Percentiles rank a stretch among this genome's conserved stretches.
Conservation (phyloP, 345 rosid species). For the Fremontodendron californicum region DNA sequence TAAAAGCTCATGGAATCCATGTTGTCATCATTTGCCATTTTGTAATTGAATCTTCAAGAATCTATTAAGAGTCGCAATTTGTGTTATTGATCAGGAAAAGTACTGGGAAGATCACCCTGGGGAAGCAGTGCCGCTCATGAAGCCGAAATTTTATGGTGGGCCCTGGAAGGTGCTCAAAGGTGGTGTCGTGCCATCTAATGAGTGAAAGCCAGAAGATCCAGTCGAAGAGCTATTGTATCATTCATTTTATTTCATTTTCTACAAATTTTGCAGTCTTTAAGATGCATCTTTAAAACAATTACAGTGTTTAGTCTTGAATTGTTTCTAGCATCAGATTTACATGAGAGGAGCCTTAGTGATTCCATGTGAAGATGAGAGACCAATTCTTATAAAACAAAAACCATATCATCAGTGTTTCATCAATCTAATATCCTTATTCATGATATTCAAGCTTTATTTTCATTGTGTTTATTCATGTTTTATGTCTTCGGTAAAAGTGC, state of each 20-base stretch:
- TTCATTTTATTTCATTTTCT: not conserved
- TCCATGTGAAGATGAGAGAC: not conserved
- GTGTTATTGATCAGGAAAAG: constrained; percentile 57
- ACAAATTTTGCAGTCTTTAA: not conserved
- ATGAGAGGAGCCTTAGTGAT: not conserved
- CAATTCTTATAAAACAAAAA: not conserved
- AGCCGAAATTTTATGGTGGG: constrained; percentile 65
- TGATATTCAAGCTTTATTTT: not conserved
- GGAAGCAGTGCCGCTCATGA: constrained; percentile 74
- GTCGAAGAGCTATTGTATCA: not conserved
- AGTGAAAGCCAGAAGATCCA: not conserved
- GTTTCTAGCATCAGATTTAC: not conserved
- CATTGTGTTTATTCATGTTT: not conserved
- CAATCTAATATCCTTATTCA: not conserved
- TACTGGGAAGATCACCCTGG: constrained; percentile 97
- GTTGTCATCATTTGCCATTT: not conserved
- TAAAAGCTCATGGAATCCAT: not conserved
- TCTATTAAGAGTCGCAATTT: not conserved
- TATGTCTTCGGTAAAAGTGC: too few relatives aligned
- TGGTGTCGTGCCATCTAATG: constrained; percentile 42
- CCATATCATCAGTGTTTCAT: not conserved
- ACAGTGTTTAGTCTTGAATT: not conserved
- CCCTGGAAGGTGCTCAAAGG: constrained; percentile 87
- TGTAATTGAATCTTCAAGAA: not conserved
- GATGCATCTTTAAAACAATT: not conserved